Evolutionary conservation across 1,284 basidiomycete species (phyloP).

Genomic region (Cryptococcus amylolentus): DNA sequence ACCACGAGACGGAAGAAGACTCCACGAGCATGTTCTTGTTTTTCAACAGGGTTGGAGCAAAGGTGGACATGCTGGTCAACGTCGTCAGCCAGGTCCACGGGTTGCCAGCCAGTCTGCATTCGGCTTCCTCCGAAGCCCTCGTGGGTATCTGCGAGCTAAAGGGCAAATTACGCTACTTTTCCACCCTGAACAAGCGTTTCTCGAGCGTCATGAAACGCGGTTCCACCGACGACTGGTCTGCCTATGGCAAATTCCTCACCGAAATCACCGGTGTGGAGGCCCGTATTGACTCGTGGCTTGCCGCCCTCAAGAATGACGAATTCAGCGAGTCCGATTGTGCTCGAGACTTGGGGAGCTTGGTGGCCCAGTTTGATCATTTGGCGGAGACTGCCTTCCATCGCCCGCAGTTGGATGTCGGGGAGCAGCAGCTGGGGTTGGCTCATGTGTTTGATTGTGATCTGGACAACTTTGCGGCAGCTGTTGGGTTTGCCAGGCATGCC

Average conservation of each 20-base stretch:
- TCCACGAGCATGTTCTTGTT: conserved; percentile 83
- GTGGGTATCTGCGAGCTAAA: conserved; percentile 90
- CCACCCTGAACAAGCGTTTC: conserved; percentile 80
- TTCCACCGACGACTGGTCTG: conserved; percentile 76
- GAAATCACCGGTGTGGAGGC: conserved; percentile 87
- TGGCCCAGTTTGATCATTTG: conserved; percentile 86
- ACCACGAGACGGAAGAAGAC: conserved; percentile 78
- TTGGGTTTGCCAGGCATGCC: conserved; percentile 80
- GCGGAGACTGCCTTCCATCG: conserved; percentile 76
- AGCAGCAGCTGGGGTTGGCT: conserved; percentile 79
- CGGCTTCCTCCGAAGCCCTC: conserved; percentile 69
- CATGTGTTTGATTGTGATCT: conserved; percentile 80
- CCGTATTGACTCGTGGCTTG: conserved; percentile 85
- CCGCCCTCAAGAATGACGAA: conserved; percentile 75
- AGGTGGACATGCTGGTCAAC: conserved; percentile 76
- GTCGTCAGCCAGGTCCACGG: conserved; percentile 76
- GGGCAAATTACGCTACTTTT: conserved; percentile 71
- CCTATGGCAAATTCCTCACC: conserved; percentile 73
- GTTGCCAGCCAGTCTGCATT: conserved; percentile 75
- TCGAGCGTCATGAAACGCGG: conserved; percentile 72
- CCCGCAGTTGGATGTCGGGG: conserved; percentile 78
- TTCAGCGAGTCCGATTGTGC: conserved; percentile 91
- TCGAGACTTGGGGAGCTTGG: conserved; percentile 77
- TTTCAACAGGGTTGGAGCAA: conserved; percentile 79
- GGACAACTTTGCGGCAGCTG: conserved; percentile 84